phyloP scores from a whole-genome alignment of 371 early-diverging fungal species.

The Mortierella sp. region DNA sequence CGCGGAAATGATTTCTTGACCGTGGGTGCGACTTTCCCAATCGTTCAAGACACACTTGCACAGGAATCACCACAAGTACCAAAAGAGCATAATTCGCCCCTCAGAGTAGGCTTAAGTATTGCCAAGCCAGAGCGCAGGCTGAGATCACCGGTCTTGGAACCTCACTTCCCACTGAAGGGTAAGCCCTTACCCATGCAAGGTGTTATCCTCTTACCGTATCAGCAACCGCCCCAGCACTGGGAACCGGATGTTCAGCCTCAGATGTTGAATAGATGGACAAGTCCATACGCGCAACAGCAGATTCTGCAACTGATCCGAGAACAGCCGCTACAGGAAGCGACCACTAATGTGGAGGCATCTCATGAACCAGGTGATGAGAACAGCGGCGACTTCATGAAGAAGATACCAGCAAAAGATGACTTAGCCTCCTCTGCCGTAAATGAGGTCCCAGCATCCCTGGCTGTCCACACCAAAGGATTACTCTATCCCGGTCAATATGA shows the following conservation, averaged over 20 bases:
- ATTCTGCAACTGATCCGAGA: neutral
- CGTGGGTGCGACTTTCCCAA: neutral
- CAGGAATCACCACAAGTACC: no score
- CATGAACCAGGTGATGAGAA: no score
- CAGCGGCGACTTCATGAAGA: no score
- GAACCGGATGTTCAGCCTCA: neutral
- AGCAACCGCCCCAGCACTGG: constrained; percentile 20
- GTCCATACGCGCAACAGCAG: neutral
- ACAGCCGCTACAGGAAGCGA: neutral
- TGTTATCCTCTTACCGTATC: constrained; percentile 13
- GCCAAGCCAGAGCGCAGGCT: neutral
- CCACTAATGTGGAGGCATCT: no score
- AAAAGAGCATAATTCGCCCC: no score
- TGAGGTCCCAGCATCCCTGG: neutral
- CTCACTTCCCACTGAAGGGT: constrained; percentile 3
- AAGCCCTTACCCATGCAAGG: constrained; percentile 1
- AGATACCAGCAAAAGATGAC: no score
- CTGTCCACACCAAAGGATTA: neutral
- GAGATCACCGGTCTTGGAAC: constrained; percentile 1
- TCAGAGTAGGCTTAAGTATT: no score
- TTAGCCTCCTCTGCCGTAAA: no score
- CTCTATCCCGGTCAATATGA: constrained; percentile 3
- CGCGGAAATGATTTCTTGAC: neutral
- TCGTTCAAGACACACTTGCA: neutral
- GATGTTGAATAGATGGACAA: constrained; percentile 1